Evolutionary conservation across 495 filamentous ascomycete species (phyloP).

Genomic region (Neurospora sp.): DNA sequence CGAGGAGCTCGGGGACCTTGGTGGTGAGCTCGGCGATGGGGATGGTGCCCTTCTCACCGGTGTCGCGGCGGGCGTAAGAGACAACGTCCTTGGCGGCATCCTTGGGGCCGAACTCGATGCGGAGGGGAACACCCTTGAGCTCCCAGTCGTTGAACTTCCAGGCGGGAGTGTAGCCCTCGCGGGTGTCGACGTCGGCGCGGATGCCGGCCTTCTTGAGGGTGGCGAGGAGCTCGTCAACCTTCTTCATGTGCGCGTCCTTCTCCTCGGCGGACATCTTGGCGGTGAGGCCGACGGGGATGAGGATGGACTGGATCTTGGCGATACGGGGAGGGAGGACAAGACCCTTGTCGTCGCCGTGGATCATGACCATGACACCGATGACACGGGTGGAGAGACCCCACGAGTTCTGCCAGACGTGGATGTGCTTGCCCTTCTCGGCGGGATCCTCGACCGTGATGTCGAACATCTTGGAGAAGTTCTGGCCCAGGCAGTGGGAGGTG

Average conservation of each 20-base stretch:
- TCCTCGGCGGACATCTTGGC: slow-evolving; percentile 74
- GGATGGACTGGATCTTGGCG: slow-evolving; percentile 70
- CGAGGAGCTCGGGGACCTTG: slow-evolving; percentile 67
- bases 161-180: slow-evolving; percentile 82
- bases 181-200: slow-evolving; percentile 62
- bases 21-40: slow-evolving; percentile 58
- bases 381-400: slow-evolving; percentile 95
- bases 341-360: slow-evolving; percentile 89
- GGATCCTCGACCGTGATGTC: slow-evolving; percentile 94
- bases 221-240: slow-evolving; percentile 55
- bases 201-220: slow-evolving; percentile 56
- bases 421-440: slow-evolving; percentile 39
- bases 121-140: slow-evolving; percentile 83
- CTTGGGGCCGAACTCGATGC: slow-evolving; percentile 91
- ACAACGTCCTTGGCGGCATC: slow-evolving; percentile 77
- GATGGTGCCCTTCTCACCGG: slow-evolving; percentile 69
- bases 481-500: slow-evolving; percentile 87
- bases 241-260: slow-evolving; percentile 55
- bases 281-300: slow-evolving; percentile 91
- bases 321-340: slow-evolving; percentile 84
- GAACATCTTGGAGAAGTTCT: slow-evolving; percentile 99
- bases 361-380: slow-evolving; percentile 97
- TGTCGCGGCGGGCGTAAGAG: slow-evolving; percentile 76
- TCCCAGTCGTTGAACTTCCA: slow-evolving; percentile 99
- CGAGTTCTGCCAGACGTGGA: slow-evolving; percentile 94